Conservation (phyloP, 441 rosid genomes). For the Aquilaria agallochum region DNA sequence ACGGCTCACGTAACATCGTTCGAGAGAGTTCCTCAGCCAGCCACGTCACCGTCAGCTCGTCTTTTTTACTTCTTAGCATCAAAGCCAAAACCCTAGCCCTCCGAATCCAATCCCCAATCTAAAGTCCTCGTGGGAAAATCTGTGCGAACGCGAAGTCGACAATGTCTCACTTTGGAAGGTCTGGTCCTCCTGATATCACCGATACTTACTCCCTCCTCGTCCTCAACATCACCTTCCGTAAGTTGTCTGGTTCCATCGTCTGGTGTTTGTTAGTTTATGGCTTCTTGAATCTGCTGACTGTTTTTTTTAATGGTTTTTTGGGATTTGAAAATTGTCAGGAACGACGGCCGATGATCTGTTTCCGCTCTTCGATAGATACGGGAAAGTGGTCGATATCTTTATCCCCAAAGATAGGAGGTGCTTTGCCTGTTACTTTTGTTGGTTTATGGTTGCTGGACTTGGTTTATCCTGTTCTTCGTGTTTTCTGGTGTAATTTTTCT, state of each 20-base stretch:
- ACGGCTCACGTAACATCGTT: too few relatives aligned
- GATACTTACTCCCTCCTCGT: constrained; percentile 46
- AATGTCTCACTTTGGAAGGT: constrained; percentile 43
- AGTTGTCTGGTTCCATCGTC: not conserved
- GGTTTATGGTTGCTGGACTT: not conserved
- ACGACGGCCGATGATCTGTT: constrained; percentile 72
- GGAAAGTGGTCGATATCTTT: constrained; percentile 70
- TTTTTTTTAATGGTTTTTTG: not conserved
- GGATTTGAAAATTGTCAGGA: constrained; percentile 25
- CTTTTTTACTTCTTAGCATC: too few relatives aligned
- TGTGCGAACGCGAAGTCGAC: not conserved
- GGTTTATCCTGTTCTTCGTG: too few relatives aligned
- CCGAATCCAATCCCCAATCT: too few relatives aligned
- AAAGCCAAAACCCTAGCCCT: too few relatives aligned
- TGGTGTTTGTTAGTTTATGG: not conserved
- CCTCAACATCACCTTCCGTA: constrained; percentile 44
- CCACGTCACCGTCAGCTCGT: too few relatives aligned
- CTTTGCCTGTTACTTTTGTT: not conserved
- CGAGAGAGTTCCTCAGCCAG: too few relatives aligned
- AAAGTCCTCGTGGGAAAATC: not conserved
- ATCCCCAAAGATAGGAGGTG: constrained; percentile 68
- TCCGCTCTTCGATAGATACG: constrained; percentile 71
- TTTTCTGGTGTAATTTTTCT: too few relatives aligned
- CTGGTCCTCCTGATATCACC: constrained; percentile 43
- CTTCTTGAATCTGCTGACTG: not conserved